These are phyloP conservation scores for Platanthera zijinensis DNA, from an alignment of 106 monocot species.

Conservation along the genomic window DNA sequence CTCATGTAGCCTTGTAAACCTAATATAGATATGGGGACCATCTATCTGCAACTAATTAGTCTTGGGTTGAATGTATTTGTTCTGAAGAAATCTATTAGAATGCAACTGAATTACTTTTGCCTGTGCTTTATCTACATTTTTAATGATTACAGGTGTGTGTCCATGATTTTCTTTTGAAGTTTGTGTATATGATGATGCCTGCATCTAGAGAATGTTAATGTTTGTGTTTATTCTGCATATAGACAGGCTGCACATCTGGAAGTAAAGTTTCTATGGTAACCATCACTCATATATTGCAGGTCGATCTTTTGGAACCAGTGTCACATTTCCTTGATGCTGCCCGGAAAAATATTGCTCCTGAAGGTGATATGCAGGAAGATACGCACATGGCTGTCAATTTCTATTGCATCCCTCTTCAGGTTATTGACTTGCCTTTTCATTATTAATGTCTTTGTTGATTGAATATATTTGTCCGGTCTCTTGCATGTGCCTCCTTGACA, in stretches of 20 bases:
- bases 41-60: no score
- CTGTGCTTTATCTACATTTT: not conserved
- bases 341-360: constrained; percentile 50
- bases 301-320: constrained; percentile 95
- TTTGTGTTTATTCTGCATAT: not conserved
- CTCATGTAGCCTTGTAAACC: no score
- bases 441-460: not conserved
- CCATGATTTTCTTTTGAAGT: not conserved
- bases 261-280: not conserved
- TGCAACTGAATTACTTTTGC: no score
- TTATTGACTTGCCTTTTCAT: constrained; percentile 11
- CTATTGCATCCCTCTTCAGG: constrained; percentile 88
- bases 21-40: no score
- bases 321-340: constrained; percentile 88
- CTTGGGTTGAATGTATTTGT: no score
- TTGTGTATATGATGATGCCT: not conserved
- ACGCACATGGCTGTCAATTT: constrained; percentile 74
- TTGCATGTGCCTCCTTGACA: not conserved
- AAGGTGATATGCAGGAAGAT: constrained; percentile 22
- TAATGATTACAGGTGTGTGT: not conserved
- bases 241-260: not conserved
- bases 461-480: not conserved
- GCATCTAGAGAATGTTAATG: not conserved
- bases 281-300: constrained; percentile 32
- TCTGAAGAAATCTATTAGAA: no score